These are phyloP conservation scores for Megacollybia platyphylla DNA, from an alignment of 1,284 basidiomycete species.

Conservation along the genomic window DNA sequence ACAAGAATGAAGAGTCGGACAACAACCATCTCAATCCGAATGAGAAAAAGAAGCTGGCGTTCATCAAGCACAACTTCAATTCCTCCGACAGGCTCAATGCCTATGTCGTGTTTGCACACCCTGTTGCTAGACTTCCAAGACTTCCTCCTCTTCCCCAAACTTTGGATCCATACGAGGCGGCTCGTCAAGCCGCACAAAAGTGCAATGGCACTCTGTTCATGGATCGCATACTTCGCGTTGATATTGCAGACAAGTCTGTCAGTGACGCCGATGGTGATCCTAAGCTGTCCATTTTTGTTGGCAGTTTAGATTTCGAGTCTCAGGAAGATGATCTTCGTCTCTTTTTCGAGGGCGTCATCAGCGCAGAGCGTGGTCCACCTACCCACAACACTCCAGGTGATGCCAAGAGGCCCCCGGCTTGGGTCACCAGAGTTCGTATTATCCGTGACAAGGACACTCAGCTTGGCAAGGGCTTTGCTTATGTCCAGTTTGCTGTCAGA, in stretches of 20 bases:
- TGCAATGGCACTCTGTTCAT: conserved; percentile 69
- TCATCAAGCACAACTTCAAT: conserved; percentile 87
- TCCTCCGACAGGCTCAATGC: conserved; percentile 63
- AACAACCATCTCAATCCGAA: conserved; percentile 67
- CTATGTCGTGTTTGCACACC: conserved; percentile 80
- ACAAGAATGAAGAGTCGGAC: conserved; percentile 32
- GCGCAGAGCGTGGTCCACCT: conserved; percentile 35
- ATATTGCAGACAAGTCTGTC: conserved; percentile 35
- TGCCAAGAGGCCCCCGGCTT: conserved; percentile 25
- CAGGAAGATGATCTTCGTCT: conserved; percentile 83
- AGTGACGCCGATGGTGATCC: conserved; percentile 32
- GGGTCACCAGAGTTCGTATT: conserved; percentile 82
- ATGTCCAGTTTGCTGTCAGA: conserved; percentile 79
- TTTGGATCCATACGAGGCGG: conserved; percentile 68
- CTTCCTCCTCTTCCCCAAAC: conserved; percentile 39
- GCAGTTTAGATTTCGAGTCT: conserved; percentile 86
- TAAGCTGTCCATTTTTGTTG: conserved; percentile 83
- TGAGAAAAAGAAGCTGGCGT: conserved; percentile 91
- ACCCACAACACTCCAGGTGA: conserved; percentile 11
- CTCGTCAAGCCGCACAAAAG: conserved; percentile 42
- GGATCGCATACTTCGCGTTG: conserved; percentile 66
- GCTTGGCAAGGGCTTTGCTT: conserved; percentile 96
- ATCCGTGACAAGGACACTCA: conserved; percentile 89
- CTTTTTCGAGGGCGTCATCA: conserved; percentile 78
- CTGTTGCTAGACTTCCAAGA: conserved; percentile 31